These are phyloP conservation scores for Nicotiana otophora DNA, from an alignment of 257 asterid genomes.

Conservation along the genomic window DNA sequence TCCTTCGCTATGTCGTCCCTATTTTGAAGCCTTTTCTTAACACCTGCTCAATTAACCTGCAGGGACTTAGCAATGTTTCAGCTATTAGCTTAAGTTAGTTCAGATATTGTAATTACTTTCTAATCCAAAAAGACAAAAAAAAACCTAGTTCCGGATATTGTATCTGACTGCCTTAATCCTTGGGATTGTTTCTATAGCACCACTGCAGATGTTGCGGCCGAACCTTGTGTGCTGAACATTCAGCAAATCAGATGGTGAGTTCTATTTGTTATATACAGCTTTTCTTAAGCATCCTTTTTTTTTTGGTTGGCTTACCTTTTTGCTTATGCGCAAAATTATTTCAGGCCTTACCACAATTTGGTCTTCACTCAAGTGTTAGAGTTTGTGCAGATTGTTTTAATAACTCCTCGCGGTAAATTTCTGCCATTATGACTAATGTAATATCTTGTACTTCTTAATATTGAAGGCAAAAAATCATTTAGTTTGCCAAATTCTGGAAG, in stretches of 20 bases:
- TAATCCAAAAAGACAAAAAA: not conserved
- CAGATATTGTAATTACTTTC: not conserved
- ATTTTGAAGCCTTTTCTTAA: not conserved
- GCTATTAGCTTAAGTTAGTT: not conserved
- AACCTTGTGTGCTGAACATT: constrained; percentile 89
- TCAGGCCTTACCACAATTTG: constrained; percentile 94
- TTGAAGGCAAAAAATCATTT: not conserved
- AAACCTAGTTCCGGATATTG: not conserved
- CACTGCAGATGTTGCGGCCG: constrained; percentile 97
- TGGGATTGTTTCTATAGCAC: constrained; percentile 49
- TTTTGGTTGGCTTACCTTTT: not conserved
- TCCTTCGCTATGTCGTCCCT: not conserved
- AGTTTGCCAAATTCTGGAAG: not conserved
- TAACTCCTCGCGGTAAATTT: constrained; percentile 67
- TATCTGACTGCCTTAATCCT: constrained; percentile 2
- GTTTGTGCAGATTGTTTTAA: constrained; percentile 94
- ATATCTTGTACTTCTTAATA: not conserved
- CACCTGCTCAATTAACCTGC: not conserved
- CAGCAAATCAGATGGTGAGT: constrained; percentile 81
- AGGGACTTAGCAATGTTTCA: constrained; percentile 5
- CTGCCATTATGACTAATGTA: not conserved
- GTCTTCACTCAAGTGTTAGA: constrained; percentile 70
- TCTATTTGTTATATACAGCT: not conserved
- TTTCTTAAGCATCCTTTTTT: not conserved
- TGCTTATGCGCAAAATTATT: constrained; percentile 13